phyloP scores from a whole-genome alignment of 179 eudicot genomes.

The Beta lomatogona region DNA sequence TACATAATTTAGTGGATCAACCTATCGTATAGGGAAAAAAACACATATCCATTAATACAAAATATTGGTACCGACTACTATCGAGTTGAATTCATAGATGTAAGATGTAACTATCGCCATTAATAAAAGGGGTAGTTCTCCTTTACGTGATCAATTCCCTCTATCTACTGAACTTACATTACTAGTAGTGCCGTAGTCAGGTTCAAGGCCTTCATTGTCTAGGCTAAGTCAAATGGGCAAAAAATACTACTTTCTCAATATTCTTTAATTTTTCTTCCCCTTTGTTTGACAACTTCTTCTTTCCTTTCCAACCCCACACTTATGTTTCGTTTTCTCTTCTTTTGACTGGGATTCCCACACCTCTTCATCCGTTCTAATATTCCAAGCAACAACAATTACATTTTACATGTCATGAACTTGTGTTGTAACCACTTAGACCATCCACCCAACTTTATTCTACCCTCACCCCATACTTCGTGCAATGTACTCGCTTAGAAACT shows the following conservation, averaged over 20 bases:
- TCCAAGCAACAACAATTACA: conserved; percentile 22
- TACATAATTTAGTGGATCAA: no score
- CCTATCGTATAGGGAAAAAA: no score
- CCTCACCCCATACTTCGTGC: neutral
- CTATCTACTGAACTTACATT: neutral
- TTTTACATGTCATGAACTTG: neutral
- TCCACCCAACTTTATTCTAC: neutral
- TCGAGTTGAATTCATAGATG: no score
- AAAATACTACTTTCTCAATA: conserved; percentile 7
- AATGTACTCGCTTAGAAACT: neutral
- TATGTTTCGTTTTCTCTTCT: neutral
- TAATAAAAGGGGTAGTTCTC: neutral
- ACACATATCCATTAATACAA: no score
- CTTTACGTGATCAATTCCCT: conserved; percentile 6
- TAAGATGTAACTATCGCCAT: no score
- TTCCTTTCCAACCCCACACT: conserved; percentile 9
- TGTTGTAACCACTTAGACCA: neutral
- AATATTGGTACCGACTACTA: no score
- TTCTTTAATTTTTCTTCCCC: neutral
- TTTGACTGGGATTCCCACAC: conserved; percentile 1
- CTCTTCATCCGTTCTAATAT: conserved; percentile 15
- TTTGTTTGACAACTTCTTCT: conserved; percentile 2
- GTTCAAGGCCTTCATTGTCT: conserved; percentile 7
- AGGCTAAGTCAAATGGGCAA: conserved; percentile 20
- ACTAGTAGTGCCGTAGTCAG: neutral